Base-by-base conservation (phyloP, 495 filamentous ascomycete species). In the Neurospora sp. region DNA sequence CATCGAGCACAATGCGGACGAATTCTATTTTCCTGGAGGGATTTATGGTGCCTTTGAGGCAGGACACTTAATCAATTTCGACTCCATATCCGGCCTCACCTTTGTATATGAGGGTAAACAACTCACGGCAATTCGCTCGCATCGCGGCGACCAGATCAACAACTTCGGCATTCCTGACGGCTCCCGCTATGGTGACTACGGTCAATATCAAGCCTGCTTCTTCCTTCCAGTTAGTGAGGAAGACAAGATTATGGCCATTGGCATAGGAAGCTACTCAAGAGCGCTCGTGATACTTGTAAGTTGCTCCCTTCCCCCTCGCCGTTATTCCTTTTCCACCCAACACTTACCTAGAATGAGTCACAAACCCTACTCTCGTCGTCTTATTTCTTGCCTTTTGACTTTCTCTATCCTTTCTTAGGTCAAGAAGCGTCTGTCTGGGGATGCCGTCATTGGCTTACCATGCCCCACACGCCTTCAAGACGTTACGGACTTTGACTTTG, bases 301-400 rank as follows among this genome's bases (percentile, higher is more conserved):
- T 54, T 0, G 11, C 1, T 54, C 0, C 18, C 0, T 54, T n/a
- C 2, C 6, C 18, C 42, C 16, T 1, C 7, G 3, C 0, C 42
- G 42, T n/a, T 7, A 0, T 44, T n/a, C 42, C 42, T 5, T 54
- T 1, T 23, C 46, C 2, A 23, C 10, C 0, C 1, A 0, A 3
- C 42, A 44, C 0, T n/a, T 46, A 46, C 3, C 3, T 54, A 23
- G n/a, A 11, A 10, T 5, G n/a, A 54, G 9, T 2, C 46, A 12
- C 46, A 11, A 0, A 1, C 11, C 20, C 46, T n/a, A 23, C 0
- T 54, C n/a, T 2, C n/a, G 23, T 54, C 3, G 8, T 54, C 46
- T 54, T 54, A 20, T 54, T 20, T 54, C 10, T 1, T 5, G 46
- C 0, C n/a, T 54, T 5, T n/a, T 54, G 10, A 54, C 20, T 11